Base-by-base conservation (phyloP, 1,284 basidiomycete species). In the Coniferiporia weirii region DNA sequence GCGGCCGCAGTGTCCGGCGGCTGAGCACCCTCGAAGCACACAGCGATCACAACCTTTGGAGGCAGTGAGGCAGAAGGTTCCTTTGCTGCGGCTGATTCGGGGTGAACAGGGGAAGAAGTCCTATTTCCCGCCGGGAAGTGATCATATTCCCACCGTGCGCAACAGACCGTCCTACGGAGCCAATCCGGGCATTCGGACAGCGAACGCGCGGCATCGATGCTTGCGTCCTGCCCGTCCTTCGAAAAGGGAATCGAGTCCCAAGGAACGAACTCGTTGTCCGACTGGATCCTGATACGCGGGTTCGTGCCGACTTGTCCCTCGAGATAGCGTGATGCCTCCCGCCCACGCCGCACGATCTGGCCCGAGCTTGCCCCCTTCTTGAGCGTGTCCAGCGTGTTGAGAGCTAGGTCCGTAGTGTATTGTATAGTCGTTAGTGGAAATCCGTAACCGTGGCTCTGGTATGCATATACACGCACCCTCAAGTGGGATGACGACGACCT, bases 321-420 rank as follows among this genome's bases (percentile, higher is more conserved):
- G 38, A 93, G 79, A 57, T 89, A 83, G 32, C 91, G 85, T 15
- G 89, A 92, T 13, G 91, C 91, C 0, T 86, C 82, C 43, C 91
- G 85, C 3, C 93, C 93, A 13, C 88, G 85, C 65, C 89, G 83
- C 0, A 93, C 92, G 19, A 93, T 79, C 27, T 27, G 27, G 5
- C 27, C 27, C 0, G 82, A 73, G 36, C 79, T 87, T 0, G 85
- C 85, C 1, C 93, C 93, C 70, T 95, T 96, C 79, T 97, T 97
- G 65, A 96, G 82, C 4, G 95, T 76, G 70, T 97, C 94, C n/a
- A 97, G 82, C 0, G 93, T 96, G 68, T 93, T 93, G 35, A 96
- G 79, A 4, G 89, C 93, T 94, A 19, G 35, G n/a, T 46, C 52
- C 43, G 52, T 44, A 34, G 46, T 51, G 38, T 34, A 17, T 13